Evolutionary conservation across 2,329 filamentous ascomycete species (phyloP), one percentile per base, ranked within the genome.

Genomic region (Ceratocystis papillata): DNA sequence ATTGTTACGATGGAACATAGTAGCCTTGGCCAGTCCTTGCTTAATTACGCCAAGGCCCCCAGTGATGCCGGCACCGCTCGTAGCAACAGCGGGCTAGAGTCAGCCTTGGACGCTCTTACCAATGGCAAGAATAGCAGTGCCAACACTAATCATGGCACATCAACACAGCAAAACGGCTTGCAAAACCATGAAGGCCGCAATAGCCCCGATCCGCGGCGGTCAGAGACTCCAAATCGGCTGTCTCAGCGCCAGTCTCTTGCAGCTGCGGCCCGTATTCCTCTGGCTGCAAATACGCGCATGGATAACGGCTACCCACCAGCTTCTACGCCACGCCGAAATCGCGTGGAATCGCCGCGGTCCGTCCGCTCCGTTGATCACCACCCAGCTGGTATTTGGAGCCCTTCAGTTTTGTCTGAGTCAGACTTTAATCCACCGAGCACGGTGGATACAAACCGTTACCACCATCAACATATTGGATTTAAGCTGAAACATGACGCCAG

Each of bases 351-450:
- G n/a, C 66, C 66, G 22, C 63, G 41, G 25, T 67, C 66, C 2
- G 66, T 67, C 17, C 57, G 63, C 10, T 67, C 66, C 17, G 66
- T 67, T n/a, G 66, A 67, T 22, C 60, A 48, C 20, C 63, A 64
- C 4, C 66, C 66, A 2, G 60, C 63, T 22, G 50, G 55, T n/a
- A 67, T 69, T 55, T 69, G 69, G 69, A 68, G 65, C 33, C 69
- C 66, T 1, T 69, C 69, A 7, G 60, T 69, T 62, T 63, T 69
- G 44, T 67, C 69, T 4, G 69, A 69, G 33, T 69, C 69, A 6
- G 69, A 69, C 33, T 69, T 69, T 50, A 69, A 69, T 20, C 67
- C 69, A 2, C 69, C 69, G 3, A 63, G 62, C 45, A 69, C 68
- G 22, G 60, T 67, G 30, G 60, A 63, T 22, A 63, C 60, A n/a